These are phyloP conservation scores for Solanum habrochaites DNA, from an alignment of 257 asterid genomes.

Conservation along the genomic window DNA sequence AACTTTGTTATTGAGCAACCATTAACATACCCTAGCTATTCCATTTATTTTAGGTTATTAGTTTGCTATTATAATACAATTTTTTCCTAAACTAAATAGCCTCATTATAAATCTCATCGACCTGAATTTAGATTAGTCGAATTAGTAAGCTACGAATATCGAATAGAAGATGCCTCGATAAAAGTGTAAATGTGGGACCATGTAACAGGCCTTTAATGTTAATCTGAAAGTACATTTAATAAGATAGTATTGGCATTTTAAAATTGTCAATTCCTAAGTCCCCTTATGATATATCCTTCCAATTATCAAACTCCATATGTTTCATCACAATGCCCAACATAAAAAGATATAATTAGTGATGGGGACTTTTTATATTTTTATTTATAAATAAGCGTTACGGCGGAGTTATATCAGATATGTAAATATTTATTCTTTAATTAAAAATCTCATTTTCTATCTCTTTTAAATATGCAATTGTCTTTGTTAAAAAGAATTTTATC, in stretches of 20 bases:
- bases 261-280: background rate
- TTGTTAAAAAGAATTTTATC: too few relatives aligned
- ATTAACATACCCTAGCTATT: too few relatives aligned
- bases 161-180: background rate
- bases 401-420: too few relatives aligned
- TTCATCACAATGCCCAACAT: background rate
- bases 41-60: too few relatives aligned
- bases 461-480: too few relatives aligned
- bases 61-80: too few relatives aligned
- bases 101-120: background rate
- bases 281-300: background rate
- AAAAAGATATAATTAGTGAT: background rate
- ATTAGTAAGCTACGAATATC: background rate
- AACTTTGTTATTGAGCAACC: too few relatives aligned
- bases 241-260: background rate
- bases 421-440: too few relatives aligned
- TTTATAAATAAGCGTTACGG: rapidly evolving
- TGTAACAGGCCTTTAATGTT: background rate
- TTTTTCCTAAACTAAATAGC: too few relatives aligned
- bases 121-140: background rate
- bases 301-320: background rate
- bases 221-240: background rate
- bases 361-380: background rate
- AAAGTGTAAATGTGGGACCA: background rate
- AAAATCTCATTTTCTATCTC: rapidly evolving